These are phyloP conservation scores for Kwoniella newhampshirensis DNA, from an alignment of 768 basidiomycete species.

Conservation along the genomic window DNA sequence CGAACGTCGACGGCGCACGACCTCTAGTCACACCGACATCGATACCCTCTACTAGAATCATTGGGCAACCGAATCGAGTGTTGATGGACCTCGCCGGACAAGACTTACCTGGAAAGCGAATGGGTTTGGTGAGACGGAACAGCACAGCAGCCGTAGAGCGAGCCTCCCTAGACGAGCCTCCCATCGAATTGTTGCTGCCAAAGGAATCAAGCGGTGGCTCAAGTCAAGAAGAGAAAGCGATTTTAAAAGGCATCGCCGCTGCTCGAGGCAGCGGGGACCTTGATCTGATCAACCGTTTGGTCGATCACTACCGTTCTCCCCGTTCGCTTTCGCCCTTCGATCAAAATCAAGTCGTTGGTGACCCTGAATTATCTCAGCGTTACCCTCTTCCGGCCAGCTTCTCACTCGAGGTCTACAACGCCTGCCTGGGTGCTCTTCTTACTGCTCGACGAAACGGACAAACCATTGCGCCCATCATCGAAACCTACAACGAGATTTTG, in stretches of 20 bases:
- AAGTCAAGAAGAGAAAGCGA: background rate
- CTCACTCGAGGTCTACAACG: conserved; percentile 63
- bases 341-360: conserved; percentile 7
- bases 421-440: conserved; percentile 62
- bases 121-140: conserved; percentile 25
- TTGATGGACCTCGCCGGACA: conserved; percentile 41
- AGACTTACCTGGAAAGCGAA: conserved; percentile 26
- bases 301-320: conserved; percentile 41
- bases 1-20: conserved; percentile 2
- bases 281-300: conserved; percentile 11
- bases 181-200: background rate
- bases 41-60: conserved; percentile 9
- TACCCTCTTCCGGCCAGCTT: conserved; percentile 36
- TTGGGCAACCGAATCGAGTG: conserved; percentile 34
- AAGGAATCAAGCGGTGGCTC: background rate
- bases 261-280: conserved; percentile 6
- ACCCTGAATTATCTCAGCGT: conserved; percentile 17
- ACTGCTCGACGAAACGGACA: conserved; percentile 55
- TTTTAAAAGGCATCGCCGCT: background rate
- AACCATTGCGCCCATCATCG: conserved; percentile 62
- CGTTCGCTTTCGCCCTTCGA: conserved; percentile 25
- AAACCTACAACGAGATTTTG: conserved; percentile 73
- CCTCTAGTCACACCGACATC: conserved; percentile 7
- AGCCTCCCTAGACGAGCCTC: conserved; percentile 8
- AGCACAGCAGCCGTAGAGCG: conserved; percentile 20